Percentiles rank a stretch among this genome's conserved stretches.
Conservation (phyloP, 306 rosid genomes). For the Oemleria cerasiformis region DNA sequence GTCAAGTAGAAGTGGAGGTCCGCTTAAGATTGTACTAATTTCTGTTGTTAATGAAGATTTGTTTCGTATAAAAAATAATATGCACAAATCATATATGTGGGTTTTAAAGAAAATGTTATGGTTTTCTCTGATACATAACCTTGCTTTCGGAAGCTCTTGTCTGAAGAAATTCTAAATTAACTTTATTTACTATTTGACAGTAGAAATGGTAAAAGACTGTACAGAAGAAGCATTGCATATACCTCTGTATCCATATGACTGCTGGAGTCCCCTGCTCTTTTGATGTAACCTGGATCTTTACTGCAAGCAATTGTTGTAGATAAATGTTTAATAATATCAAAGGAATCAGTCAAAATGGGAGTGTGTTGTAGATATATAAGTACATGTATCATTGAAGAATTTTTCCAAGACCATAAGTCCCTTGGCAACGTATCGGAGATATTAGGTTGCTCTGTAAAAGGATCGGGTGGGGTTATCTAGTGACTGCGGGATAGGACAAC, state of each 20-base stretch:
- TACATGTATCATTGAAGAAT: neutral
- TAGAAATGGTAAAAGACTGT: neutral
- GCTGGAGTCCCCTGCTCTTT: slow-evolving; percentile 61
- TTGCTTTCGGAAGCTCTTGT: slow-evolving; percentile 12
- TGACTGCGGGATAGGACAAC: neutral
- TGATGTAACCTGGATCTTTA: slow-evolving; percentile 83
- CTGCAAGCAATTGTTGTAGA: slow-evolving; percentile 44
- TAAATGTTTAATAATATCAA: slow-evolving; percentile 10
- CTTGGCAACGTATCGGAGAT: neutral
- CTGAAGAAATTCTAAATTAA: slow-evolving; percentile 14
- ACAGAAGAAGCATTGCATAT: slow-evolving; percentile 20
- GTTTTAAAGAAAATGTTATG: neutral
- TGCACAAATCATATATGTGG: too few species aligned
- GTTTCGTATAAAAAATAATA: too few species aligned
- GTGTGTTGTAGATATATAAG: slow-evolving; percentile 3
- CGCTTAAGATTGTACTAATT: too few species aligned
- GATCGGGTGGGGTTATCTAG: neutral
- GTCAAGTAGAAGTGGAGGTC: too few species aligned
- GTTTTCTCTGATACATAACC: slow-evolving; percentile 1
- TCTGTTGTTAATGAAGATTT: too few species aligned
- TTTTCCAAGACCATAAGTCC: neutral
- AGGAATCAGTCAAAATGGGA: slow-evolving; percentile 14
- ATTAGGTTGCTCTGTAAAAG: neutral
- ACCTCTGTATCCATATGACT: slow-evolving; percentile 62
- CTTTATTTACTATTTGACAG: slow-evolving; percentile 14